These are phyloP conservation scores for Ilyonectria robusta DNA, from an alignment of 2,329 filamentous ascomycete species.

Conservation along the genomic window DNA sequence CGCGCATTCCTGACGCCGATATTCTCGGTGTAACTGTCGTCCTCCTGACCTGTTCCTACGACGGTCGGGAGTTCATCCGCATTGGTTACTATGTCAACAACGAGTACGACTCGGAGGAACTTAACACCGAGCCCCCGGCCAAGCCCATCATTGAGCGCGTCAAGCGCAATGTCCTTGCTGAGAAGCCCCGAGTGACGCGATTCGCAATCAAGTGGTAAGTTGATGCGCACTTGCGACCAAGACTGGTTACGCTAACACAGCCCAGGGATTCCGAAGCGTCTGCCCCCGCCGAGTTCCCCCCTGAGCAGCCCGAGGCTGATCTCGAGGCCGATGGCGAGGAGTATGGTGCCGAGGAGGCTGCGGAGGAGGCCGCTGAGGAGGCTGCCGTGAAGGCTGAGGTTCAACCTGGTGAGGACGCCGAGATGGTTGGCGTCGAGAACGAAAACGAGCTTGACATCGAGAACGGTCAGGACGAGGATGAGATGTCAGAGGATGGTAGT, in stretches of 20 bases:
- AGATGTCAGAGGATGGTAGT: conserved; percentile 79
- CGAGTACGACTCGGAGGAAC: conserved; percentile 94
- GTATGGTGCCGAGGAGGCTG: conserved; percentile 92
- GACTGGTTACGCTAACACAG: conserved; percentile 7
- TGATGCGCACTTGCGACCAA: background rate
- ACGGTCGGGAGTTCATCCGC: conserved; percentile 95
- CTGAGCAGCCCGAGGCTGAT: conserved; percentile 97
- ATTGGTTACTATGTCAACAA: conserved; percentile 99
- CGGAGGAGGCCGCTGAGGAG: conserved; percentile 75
- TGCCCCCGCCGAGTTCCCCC: conserved; percentile 94
- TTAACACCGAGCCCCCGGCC: conserved; percentile 88
- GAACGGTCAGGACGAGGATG: conserved; percentile 73
- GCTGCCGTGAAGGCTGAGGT: conserved; percentile 61
- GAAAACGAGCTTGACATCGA: conserved; percentile 53
- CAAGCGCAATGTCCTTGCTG: conserved; percentile 90
- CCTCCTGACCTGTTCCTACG: conserved; percentile 95
- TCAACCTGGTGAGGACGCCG: conserved; percentile 74
- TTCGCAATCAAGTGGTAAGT: conserved; percentile 98
- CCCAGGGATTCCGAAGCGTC: conserved; percentile 96
- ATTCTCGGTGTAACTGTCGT: conserved; percentile 98
- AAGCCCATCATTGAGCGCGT: conserved; percentile 96
- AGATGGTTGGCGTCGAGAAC: conserved; percentile 81
- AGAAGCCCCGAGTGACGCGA: conserved; percentile 96
- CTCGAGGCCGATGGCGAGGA: conserved; percentile 85
- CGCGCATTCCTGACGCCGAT: conserved; percentile 92